Conservation (phyloP, 208 protist genomes). For the Wallacemonas rigidus region DNA sequence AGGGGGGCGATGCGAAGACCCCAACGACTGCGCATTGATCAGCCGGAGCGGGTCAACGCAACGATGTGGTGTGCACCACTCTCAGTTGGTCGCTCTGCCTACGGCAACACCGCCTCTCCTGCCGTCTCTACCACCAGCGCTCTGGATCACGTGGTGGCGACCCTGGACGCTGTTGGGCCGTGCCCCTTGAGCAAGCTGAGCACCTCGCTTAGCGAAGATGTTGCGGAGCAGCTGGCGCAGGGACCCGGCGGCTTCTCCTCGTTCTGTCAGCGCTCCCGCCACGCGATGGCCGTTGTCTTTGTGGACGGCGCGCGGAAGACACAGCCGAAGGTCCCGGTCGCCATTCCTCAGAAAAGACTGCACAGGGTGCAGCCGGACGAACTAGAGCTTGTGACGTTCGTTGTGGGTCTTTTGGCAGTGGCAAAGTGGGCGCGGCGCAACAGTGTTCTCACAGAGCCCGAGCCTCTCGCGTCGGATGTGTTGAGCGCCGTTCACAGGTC, state of each 20-base stretch:
- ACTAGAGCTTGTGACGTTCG: not conserved
- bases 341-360: not conserved
- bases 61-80: too few species aligned
- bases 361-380: not conserved
- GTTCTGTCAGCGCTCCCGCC: not conserved
- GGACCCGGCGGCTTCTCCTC: slow-evolving; percentile 32
- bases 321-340: slow-evolving; percentile 3
- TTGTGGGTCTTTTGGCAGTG: slow-evolving; percentile 4
- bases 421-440: slow-evolving; percentile 6
- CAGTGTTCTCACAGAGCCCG: not conserved
- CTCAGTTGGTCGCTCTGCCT: not conserved
- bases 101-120: not conserved
- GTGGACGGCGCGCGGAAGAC: slow-evolving; percentile 2
- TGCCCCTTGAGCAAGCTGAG: slow-evolving; percentile 68
- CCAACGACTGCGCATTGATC: too few species aligned
- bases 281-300: slow-evolving; percentile 3
- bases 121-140: not conserved
- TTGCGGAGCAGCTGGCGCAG: slow-evolving; percentile 42
- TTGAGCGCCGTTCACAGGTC: slow-evolving; percentile 1
- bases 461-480: slow-evolving; percentile 5
- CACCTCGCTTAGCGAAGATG: slow-evolving; percentile 51
- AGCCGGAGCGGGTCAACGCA: too few species aligned
- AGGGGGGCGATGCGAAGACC: too few species aligned
- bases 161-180: slow-evolving; percentile 32
- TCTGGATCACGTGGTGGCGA: not conserved